A percentile compares a stretch with the other conserved stretches of the same genome.
These are phyloP conservation scores for Leccinum boreale DNA, from an alignment of 768 basidiomycete species.

Conservation along the genomic window DNA sequence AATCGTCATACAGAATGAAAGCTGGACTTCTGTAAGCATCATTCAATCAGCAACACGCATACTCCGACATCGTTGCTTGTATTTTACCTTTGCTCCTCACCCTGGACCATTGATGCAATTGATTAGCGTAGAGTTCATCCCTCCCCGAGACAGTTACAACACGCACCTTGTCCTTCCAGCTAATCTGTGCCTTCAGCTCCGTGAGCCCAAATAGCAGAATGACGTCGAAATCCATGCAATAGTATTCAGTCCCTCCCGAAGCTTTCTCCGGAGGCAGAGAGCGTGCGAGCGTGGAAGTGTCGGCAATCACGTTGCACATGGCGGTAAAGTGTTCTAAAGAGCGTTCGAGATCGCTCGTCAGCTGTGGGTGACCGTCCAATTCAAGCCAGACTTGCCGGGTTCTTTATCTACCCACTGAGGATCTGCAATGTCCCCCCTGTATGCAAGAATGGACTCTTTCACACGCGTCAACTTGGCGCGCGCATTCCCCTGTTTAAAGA, in stretches of 20 bases:
- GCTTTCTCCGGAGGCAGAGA: background rate
- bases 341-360: background rate
- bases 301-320: constrained; percentile 10
- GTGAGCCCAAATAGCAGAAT: constrained; percentile 41
- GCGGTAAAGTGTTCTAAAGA: constrained; percentile 4
- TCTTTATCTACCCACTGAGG: constrained; percentile 15
- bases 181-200: constrained; percentile 44
- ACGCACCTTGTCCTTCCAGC: constrained; percentile 35
- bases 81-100: constrained; percentile 15
- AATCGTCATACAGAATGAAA: constrained; percentile 20
- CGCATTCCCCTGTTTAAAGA: background rate
- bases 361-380: too few species aligned
- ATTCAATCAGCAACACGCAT: background rate
- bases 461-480: background rate
- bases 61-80: background rate
- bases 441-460: constrained; percentile 8
- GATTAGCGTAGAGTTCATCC: too few species aligned
- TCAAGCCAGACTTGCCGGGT: background rate
- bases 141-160: background rate
- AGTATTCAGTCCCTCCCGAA: constrained; percentile 5
- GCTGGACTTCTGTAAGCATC: constrained; percentile 15
- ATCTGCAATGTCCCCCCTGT: constrained; percentile 8
- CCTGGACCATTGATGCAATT: constrained; percentile 2
- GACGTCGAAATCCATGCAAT: constrained; percentile 28
- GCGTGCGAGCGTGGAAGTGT: constrained; percentile 4